phyloP scores from a whole-genome alignment of 257 asterid genomes.

The Hygrophila difformis region DNA sequence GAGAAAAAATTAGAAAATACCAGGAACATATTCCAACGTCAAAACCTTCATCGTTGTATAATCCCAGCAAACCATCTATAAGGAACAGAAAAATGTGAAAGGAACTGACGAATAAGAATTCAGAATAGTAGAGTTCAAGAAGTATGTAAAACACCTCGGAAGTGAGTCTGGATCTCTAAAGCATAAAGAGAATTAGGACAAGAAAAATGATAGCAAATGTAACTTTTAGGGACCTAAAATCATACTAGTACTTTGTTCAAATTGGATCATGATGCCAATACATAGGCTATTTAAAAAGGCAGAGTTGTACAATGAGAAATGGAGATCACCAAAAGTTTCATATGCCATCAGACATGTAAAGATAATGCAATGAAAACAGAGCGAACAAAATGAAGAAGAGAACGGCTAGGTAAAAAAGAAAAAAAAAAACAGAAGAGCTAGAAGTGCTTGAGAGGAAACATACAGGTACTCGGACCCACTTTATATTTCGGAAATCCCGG shows the following conservation, averaged over 20 bases:
- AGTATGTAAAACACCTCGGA: conserved; percentile 3
- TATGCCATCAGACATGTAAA: too few species aligned
- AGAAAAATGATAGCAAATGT: not conserved
- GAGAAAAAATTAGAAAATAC: conserved; percentile 28
- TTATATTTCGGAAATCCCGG: conserved; percentile 87
- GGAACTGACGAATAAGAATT: conserved; percentile 7
- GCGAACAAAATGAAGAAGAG: conserved; percentile 1
- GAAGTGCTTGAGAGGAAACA: conserved; percentile 34
- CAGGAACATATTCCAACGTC: conserved; percentile 95
- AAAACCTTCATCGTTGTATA: conserved; percentile 77
- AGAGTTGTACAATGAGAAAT: too few species aligned
- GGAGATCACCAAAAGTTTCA: too few species aligned
- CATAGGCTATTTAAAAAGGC: too few species aligned
- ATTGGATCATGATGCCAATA: too few species aligned
- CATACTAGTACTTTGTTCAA: too few species aligned
- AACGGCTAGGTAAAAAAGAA: not conserved
- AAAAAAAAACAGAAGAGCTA: not conserved
- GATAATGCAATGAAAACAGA: not conserved
- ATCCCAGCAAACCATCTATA: conserved; percentile 87
- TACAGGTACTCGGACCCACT: conserved; percentile 99
- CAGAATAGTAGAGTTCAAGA: not conserved
- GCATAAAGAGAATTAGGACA: not conserved
- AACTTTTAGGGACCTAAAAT: too few species aligned
- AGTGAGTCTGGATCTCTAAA: not conserved
- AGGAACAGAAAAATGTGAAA: conserved; percentile 9